Conservation (phyloP, 805 yeast genomes). For the Candida boidinii region DNA sequence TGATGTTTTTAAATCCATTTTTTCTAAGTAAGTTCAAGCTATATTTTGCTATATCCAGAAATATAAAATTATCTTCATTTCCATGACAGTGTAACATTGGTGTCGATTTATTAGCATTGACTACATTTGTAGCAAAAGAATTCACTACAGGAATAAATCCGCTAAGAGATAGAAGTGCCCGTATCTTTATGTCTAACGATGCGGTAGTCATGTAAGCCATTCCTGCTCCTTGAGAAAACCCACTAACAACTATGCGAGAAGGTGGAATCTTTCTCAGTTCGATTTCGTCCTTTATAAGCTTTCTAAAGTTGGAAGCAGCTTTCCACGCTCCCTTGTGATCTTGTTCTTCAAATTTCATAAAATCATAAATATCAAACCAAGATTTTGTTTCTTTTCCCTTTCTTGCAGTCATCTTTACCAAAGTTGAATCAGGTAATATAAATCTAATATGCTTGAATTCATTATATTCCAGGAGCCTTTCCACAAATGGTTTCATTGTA, state of each 20-base stretch:
- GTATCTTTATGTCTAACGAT: conserved; percentile 51
- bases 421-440: no score
- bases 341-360: conserved; percentile 38
- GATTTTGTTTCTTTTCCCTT: no score
- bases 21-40: conserved; percentile 36
- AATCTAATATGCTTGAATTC: no score
- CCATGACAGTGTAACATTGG: conserved; percentile 92
- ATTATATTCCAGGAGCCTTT: no score
- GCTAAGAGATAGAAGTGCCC: conserved; percentile 69
- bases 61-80: conserved; percentile 59
- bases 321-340: conserved; percentile 49
- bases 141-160: conserved; percentile 52
- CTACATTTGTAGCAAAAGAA: conserved; percentile 16
- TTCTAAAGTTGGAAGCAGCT: conserved; percentile 36
- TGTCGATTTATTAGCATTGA: conserved; percentile 44
- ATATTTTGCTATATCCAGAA: conserved; percentile 27
- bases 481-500: no score
- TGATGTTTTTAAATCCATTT: conserved; percentile 35
- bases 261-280: conserved; percentile 47
- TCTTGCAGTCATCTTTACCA: no score
- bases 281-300: conserved; percentile 43
- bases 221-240: conserved; percentile 94
- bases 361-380: conserved; percentile 77
- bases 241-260: conserved; percentile 78
- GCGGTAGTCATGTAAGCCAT: conserved; percentile 56